Conservation (phyloP, 129 eudicot species). For the Flaveria linearis region DNA sequence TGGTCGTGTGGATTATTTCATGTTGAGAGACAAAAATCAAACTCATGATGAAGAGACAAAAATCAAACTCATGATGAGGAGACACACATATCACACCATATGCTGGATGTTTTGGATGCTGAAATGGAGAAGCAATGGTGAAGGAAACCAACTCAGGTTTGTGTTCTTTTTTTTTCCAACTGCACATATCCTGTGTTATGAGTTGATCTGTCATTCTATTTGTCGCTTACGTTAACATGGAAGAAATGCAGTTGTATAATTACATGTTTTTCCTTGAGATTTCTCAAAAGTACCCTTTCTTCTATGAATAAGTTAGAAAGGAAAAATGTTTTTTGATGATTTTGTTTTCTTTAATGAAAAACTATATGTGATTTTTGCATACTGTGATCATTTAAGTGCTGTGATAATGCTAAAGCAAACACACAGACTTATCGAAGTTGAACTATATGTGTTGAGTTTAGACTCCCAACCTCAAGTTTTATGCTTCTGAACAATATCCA, state of each 20-base stretch:
- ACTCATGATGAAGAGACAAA: no score
- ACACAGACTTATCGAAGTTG: neutral
- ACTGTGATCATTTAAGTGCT: neutral
- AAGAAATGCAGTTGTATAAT: neutral
- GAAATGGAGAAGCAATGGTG: slow-evolving; percentile 51
- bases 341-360: slow-evolving; percentile 6
- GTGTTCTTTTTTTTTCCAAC: neutral
- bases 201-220: neutral
- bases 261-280: slow-evolving; percentile 2
- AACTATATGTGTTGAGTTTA: no score
- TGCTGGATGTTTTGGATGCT: slow-evolving; percentile 47
- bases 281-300: slow-evolving; percentile 13
- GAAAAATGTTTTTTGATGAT: neutral
- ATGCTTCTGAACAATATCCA: no score
- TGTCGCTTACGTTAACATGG: neutral
- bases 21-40: slow-evolving; percentile 56
- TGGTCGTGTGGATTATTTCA: slow-evolving; percentile 48
- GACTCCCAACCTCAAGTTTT: no score
- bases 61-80: slow-evolving; percentile 41
- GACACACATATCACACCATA: slow-evolving; percentile 34
- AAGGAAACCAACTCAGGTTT: slow-evolving; percentile 27
- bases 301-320: neutral
- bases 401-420: neutral
- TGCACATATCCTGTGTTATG: slow-evolving; percentile 13
- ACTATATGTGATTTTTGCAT: neutral